Base-by-base conservation (phyloP, 179 eudicot genomes). In the Spergularia azorica region DNA sequence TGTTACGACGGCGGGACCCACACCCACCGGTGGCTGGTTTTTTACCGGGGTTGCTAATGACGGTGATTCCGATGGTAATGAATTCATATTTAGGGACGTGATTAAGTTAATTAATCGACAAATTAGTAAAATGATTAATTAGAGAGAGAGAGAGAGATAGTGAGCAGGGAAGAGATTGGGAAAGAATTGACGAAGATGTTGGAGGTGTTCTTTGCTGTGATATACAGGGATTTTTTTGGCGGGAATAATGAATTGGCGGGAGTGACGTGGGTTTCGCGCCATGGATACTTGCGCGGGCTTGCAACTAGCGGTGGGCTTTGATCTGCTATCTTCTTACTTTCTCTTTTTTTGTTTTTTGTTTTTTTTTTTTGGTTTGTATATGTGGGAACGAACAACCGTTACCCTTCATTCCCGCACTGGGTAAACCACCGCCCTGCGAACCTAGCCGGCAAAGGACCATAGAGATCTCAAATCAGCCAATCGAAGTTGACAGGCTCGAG, bases 141-240 rank as follows among this genome's bases (percentile, higher is more conserved):
- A 43, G n/a, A n/a, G n/a, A 6, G 58, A 20, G 46, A 32, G n/a
- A 18, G 48, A 46, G 38, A 52, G 58, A 63, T 46, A 63, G 32
- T 63, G 15, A 10, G 66, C 52, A 64, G 56, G 48, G 6, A 43
- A 43, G 76, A 2, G 4, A 17, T 63, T 48, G 60, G 20, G 63
- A 52, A 67, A 67, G 12, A 36, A 20, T 4, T 41, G 69, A 32
- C 15, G 63, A 38, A 16, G n/a, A 17, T 39, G 21, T 15, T 11
- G 63, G 48, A 64, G 65, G 38, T 16, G 50, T 41, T 50, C 54
- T 60, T 70, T 63, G 62, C 26, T 50, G 46, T 50, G 32, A 56
- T 38, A 0, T 15, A 32, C 54, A 69, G n/a, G n/a, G n/a, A 79
- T 80, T 76, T 48, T 79, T 75, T 66, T 85, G 90, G 95, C 90